phyloP scores from a whole-genome alignment of 129 eudicot species.

The Artemisia tridentata region DNA sequence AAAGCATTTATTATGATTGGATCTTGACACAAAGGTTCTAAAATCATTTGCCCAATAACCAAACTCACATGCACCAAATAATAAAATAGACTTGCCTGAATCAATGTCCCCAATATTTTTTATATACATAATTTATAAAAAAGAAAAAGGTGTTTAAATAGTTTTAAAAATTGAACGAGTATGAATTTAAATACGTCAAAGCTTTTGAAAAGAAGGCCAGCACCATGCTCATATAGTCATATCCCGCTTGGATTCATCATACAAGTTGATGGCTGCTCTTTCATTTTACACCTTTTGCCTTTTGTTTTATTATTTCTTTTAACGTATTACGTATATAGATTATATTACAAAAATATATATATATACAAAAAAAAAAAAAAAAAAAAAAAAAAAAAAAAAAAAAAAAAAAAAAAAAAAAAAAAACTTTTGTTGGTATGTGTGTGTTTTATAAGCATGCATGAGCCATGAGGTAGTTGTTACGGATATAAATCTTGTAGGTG shows the following conservation, averaged over 20 bases:
- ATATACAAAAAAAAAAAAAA: no score
- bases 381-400: no score
- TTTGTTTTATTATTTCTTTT: neutral
- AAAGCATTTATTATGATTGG: neutral
- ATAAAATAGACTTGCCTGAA: conserved; percentile 2
- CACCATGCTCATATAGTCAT: neutral
- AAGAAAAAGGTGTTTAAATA: neutral
- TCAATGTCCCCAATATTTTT: conserved; percentile 8
- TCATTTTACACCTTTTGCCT: neutral
- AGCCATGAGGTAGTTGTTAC: no score
- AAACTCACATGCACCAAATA: neutral
- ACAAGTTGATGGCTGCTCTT: conserved; percentile 22
- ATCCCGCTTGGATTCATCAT: conserved; percentile 33
- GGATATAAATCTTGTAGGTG: no score
- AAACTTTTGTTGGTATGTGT: neutral
- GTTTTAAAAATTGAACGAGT: neutral
- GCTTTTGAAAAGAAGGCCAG: conserved; percentile 30
- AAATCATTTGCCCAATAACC: conserved; percentile 8
- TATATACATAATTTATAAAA: neutral
- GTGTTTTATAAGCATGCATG: no score
- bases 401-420: no score
- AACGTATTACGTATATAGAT: no score
- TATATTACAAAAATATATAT: neutral
- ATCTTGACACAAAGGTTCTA: neutral
- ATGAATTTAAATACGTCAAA: conserved; percentile 9